Evolutionary conservation across 768 basidiomycete genomes (phyloP), one percentile per base, ranked within the genome.

Genomic region (Scleroderma bovista): DNA sequence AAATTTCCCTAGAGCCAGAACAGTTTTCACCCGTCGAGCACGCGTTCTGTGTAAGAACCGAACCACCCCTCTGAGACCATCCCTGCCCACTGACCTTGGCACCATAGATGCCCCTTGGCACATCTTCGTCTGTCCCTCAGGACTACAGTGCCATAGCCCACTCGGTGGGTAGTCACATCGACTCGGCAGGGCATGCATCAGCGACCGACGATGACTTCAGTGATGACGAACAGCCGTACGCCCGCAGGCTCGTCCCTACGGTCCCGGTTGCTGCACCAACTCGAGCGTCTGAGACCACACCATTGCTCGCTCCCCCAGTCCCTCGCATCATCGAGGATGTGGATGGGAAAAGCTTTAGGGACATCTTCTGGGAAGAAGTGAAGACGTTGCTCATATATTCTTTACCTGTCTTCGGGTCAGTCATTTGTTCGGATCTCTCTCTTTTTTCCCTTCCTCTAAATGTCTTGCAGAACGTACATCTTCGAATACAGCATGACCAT

Each of bases 401-500:
- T 3, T 60, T 86, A 15, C 88, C 88, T 6, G 79, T 90, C 32
- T 83, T 84, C 52, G 78, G 78, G 89, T 89, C 53, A 50, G 80
- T 72, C 23, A 23, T 46, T 40, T 42, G 16, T 7, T 44, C 20
- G 9, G 26, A 29, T 9, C 4, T 29, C 26, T 29, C 26, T 4
- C 19, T 19, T 17, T 29, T 10, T 10, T 33, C 53, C 40, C 39
- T 19, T 42, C 12, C 23, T 22, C 54, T 55, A 19, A 22, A 43
- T 39, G 24, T 5, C 13, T 44, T 17, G 34, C 37, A 90, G 89
- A 6, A 84, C 89, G 3, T 85, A 89, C 53, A 45, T 91, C 19
- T 75, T 90, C 17, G 94, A 98, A 62, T 94, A 88, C 65, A 88
- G 86, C 9, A 79, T 98, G 29, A 78, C 90, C 41, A 74, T 95